phyloP scores from a whole-genome alignment of 2,329 filamentous ascomycete species.

The Decorospora gaudefroyi region DNA sequence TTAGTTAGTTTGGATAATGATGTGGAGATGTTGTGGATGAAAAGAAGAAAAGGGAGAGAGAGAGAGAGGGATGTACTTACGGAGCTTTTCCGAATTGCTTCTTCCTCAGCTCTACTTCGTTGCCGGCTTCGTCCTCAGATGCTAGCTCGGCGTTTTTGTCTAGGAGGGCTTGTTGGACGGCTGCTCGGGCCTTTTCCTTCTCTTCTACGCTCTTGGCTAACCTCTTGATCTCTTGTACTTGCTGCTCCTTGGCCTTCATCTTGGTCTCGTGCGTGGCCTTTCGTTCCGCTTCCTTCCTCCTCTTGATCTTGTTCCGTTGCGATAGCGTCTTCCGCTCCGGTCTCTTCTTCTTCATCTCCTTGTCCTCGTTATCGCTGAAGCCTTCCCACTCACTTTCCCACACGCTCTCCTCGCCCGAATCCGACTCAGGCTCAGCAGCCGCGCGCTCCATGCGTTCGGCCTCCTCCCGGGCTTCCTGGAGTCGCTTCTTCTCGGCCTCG shows the following conservation, averaged over 20 bases:
- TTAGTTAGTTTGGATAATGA: too few species aligned
- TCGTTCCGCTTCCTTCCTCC: slow-evolving; percentile 84
- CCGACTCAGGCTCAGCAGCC: slow-evolving; percentile 72
- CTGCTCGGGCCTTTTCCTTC: slow-evolving; percentile 56
- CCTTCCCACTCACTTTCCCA: slow-evolving; percentile 85
- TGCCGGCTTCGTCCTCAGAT: slow-evolving; percentile 45
- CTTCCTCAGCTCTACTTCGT: slow-evolving; percentile 61
- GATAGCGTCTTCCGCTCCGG: slow-evolving; percentile 82
- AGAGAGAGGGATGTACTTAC: too few species aligned
- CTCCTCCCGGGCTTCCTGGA: slow-evolving; percentile 69
- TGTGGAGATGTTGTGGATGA: too few species aligned
- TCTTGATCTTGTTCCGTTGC: slow-evolving; percentile 85
- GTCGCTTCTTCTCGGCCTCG: slow-evolving; percentile 74
- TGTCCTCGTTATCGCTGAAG: slow-evolving; percentile 54
- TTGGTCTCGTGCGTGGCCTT: slow-evolving; percentile 74
- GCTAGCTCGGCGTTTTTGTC: slow-evolving; percentile 31
- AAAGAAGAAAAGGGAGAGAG: too few species aligned
- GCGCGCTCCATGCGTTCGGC: slow-evolving; percentile 69
- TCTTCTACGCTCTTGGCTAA: slow-evolving; percentile 67
- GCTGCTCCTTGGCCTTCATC: slow-evolving; percentile 72
- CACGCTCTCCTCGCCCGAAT: slow-evolving; percentile 83
- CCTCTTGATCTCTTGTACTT: slow-evolving; percentile 72
- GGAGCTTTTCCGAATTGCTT: slow-evolving; percentile 71
- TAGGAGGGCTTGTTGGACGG: slow-evolving; percentile 31
- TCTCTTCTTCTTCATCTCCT: slow-evolving; percentile 71